Base-by-base conservation (phyloP, 805 yeast genomes). In the Yarrowia sp. region DNA sequence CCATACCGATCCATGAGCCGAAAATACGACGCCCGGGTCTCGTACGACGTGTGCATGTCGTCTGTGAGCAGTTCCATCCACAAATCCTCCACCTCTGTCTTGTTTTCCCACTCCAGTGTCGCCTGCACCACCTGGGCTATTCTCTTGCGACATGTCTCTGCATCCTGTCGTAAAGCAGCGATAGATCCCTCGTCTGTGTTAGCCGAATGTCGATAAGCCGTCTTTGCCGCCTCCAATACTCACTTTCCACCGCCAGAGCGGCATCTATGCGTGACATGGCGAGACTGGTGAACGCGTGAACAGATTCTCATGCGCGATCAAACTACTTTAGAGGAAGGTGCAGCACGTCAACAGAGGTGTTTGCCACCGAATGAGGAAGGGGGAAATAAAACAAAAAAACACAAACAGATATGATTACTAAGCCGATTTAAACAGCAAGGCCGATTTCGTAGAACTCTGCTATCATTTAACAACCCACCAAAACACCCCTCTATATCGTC, bases 251-350 rank as follows among this genome's bases (percentile, higher is more conserved):
- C 42, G 52, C 65, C 43, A 59, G 65, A 35, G 19, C 35, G 52
- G 65, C 22, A 59, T 59, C 65, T 59, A 59, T 59, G 65, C 65
- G 50, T 59, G 65, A 59, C 65, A 59, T 59, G 42, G 45, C 52
- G 65, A n/a, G 61, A 26, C 50, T 35, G 5, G 42, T 43, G 52
- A 19, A 59, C 50, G 65, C 50, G 65, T 59, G 15, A 26, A 56
- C 48, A 42, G 64, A 3, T 16, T 59, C 52, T 43, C 65, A 59
- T 45, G 65, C 65, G 52, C 49, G 49, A 56, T 56, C 49, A 26
- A 56, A 56, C 49, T 56, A 56, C 49, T 56, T 56, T n/a, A 38
- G 22, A 35, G 16, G 12, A 50, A 16, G 41, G 22, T 5, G 40
- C 19, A 5, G 8, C 14, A 12, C 55, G 41, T 19, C 32, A 26